phyloP scores from a whole-genome alignment of 176 grass and related monocot genomes.

The Oryza longistaminata region DNA sequence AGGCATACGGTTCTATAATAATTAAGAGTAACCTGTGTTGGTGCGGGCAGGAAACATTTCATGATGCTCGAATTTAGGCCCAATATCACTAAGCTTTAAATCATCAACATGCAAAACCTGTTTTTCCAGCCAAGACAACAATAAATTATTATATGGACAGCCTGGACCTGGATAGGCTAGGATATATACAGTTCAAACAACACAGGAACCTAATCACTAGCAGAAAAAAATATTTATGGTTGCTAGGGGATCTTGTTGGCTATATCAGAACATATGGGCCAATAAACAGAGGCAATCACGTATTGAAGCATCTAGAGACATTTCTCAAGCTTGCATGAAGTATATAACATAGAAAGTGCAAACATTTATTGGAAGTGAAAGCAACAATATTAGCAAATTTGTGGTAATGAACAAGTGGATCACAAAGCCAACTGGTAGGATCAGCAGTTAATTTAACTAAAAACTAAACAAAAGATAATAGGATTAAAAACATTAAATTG shows the following conservation, averaged over 20 bases:
- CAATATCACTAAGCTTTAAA: constrained; percentile 81
- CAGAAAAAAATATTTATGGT: neutral
- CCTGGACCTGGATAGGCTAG: neutral
- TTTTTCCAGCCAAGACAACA: constrained; percentile 32
- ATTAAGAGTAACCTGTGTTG: constrained; percentile 72
- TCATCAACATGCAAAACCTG: constrained; percentile 73
- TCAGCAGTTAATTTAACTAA: neutral
- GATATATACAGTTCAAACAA: constrained; percentile 28
- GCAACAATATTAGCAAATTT: neutral
- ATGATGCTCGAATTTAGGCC: constrained; percentile 97
- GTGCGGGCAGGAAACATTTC: constrained; percentile 95
- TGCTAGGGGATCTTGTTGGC: neutral
- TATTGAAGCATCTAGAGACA: neutral
- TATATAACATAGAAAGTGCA: neutral
- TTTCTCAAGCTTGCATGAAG: neutral
- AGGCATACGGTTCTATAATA: constrained; percentile 9
- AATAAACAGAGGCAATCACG: neutral
- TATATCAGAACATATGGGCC: constrained; percentile 4
- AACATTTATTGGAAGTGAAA: constrained; percentile 22
- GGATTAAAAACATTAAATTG: constrained; percentile 22
- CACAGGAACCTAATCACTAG: constrained; percentile 14
- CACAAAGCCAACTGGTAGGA: neutral
- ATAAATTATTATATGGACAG: neutral
- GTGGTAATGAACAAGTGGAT: constrained; percentile 1
- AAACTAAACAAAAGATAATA: neutral